A percentile compares a stretch with the other conserved stretches of the same genome.
phyloP scores from a whole-genome alignment of 2,329 filamentous ascomycete species.

The Teratosphaeria epicoccoides region DNA sequence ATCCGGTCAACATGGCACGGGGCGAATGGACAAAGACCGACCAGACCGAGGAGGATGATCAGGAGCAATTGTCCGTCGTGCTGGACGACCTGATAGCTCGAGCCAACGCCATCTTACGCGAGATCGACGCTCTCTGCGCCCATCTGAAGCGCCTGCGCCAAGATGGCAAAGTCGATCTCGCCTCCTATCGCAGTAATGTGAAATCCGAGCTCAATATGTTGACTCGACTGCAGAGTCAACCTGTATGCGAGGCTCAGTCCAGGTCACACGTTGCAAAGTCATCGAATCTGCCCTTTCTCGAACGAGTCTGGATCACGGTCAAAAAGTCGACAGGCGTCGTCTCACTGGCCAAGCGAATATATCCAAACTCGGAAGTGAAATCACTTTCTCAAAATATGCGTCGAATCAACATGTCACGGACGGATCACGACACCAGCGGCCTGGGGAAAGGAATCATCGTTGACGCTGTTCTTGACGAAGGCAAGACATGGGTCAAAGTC shows the following conservation, averaged over 20 bases:
- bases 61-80: neutral
- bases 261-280: constrained; percentile 48
- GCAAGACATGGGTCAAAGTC: constrained; percentile 57
- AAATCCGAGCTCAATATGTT: constrained; percentile 26
- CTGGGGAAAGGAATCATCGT: constrained; percentile 33
- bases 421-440: constrained; percentile 6
- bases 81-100: constrained; percentile 18
- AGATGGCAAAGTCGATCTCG: constrained; percentile 26
- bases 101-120: constrained; percentile 29
- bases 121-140: constrained; percentile 32
- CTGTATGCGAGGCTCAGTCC: constrained; percentile 12
- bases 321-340: constrained; percentile 47
- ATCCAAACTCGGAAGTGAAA: constrained; percentile 37
- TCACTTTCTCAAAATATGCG: constrained; percentile 15
- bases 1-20: neutral
- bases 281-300: constrained; percentile 56
- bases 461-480: constrained; percentile 54
- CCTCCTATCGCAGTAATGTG: constrained; percentile 25
- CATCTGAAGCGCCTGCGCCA: constrained; percentile 25
- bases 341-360: constrained; percentile 47
- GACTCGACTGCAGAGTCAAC: constrained; percentile 18
- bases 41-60: neutral
- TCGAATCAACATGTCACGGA: constrained; percentile 18
- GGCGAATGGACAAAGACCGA: neutral
- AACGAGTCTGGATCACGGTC: constrained; percentile 52